Conservation (phyloP, 768 basidiomycete genomes). For the Rhodotorula babjevae region DNA sequence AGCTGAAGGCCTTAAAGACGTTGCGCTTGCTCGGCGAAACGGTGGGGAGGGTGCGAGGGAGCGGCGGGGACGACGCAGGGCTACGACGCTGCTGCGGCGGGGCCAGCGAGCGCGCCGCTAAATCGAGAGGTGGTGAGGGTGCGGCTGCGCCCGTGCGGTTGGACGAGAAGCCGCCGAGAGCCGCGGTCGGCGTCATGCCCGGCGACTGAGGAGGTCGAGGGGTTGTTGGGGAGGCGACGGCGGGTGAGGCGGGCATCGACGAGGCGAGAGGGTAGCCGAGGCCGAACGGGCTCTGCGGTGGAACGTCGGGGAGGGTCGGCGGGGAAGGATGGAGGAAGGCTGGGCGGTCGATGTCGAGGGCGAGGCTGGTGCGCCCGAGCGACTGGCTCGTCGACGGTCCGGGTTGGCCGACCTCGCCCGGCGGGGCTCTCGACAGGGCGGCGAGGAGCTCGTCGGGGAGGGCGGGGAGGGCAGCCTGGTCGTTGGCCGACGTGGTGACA, state of each 20-base stretch:
- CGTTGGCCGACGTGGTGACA: background rate
- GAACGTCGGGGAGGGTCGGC: background rate
- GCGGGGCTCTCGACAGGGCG: constrained; percentile 22
- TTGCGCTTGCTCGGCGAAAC: background rate
- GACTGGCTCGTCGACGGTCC: background rate
- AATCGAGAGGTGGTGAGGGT: background rate
- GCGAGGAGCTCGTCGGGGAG: constrained; percentile 21
- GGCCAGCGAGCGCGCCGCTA: background rate
- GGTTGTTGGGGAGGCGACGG: background rate
- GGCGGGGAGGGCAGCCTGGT: background rate
- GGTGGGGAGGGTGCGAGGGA: no score
- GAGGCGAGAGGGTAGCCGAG: background rate
- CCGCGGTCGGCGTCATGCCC: background rate
- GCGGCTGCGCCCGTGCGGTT: constrained; percentile 6
- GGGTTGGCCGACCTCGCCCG: background rate
- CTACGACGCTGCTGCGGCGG: background rate
- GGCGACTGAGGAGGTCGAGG: background rate
- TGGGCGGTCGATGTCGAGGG: background rate
- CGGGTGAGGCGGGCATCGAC: background rate
- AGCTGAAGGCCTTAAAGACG: constrained; percentile 10
- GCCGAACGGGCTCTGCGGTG: background rate
- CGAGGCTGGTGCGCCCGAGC: background rate
- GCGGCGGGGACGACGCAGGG: background rate
- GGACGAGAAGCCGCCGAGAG: constrained; percentile 12
- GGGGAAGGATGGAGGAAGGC: background rate